Evolutionary conservation across 2,329 filamentous ascomycete genomes (phyloP).

Genomic region (Aureobasidium leucospermi): DNA sequence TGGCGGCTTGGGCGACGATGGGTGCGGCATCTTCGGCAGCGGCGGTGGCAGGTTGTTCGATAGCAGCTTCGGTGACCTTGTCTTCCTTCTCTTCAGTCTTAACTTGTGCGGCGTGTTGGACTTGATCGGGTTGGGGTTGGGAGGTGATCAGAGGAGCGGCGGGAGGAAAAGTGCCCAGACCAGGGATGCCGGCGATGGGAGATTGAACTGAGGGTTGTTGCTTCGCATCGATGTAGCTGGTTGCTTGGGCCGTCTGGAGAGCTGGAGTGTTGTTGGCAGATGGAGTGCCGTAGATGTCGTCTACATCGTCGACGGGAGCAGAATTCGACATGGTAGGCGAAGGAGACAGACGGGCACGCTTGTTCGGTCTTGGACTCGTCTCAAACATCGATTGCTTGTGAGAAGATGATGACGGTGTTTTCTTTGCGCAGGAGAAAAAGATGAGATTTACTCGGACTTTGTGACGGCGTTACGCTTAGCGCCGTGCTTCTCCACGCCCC

Average conservation of each 20-base stretch:
- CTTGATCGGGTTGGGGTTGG: background rate
- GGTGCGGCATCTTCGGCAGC: background rate
- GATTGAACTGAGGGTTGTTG: background rate
- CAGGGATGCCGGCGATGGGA: slow-evolving; percentile 7
- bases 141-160: background rate
- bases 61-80: background rate
- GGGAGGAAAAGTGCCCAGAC: slow-evolving; percentile 2
- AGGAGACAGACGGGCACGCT: slow-evolving; percentile 6
- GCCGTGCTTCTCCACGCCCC: background rate
- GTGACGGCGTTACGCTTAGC: background rate
- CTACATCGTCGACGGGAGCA: slow-evolving; percentile 21
- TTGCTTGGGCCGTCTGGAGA: background rate
- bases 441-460: background rate
- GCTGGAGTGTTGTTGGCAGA: slow-evolving; percentile 3
- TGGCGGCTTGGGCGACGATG: background rate
- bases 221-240: background rate
- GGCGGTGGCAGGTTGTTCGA: no score
- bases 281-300: slow-evolving; percentile 26
- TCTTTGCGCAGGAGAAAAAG: background rate
- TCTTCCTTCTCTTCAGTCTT: background rate
- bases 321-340: slow-evolving; percentile 10
- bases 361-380: slow-evolving; percentile 10
- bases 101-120: background rate
- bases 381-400: slow-evolving; percentile 1
- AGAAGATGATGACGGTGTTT: background rate